A percentile compares a stretch with the other conserved stretches of the same genome.
Evolutionary conservation across 495 filamentous ascomycete genomes (phyloP).

Genomic region (Xylaria telfairii): DNA sequence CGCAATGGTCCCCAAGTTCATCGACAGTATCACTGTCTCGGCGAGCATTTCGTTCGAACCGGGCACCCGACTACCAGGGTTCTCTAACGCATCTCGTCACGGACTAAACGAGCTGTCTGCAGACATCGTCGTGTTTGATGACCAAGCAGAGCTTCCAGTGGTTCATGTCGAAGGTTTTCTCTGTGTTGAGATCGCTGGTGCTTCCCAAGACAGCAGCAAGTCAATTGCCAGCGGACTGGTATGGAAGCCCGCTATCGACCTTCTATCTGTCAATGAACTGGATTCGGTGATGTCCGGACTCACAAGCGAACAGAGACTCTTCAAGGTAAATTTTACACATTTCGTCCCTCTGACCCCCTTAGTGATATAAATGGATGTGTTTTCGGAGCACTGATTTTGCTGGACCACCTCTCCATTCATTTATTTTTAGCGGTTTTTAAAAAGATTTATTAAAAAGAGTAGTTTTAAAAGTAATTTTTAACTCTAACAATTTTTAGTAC

Average conservation of each 20-base stretch:
- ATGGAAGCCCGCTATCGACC: not conserved
- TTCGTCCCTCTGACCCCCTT: no score
- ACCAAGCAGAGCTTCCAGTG: not conserved
- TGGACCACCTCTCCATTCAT: no score
- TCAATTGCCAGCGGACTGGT: not conserved
- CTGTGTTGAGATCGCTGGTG: not conserved
- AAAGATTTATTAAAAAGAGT: no score
- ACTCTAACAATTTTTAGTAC: not conserved
- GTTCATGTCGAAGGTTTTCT: not conserved
- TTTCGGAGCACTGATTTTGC: no score
- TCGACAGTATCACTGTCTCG: constrained; percentile 30
- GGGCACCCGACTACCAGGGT: not conserved
- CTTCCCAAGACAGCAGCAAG: not conserved
- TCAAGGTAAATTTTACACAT: no score
- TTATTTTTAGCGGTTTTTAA: no score
- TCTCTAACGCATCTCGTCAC: not conserved
- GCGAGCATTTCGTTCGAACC: constrained; percentile 3
- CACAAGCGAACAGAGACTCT: no score
- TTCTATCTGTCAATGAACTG: not conserved
- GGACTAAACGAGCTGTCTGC: not conserved
- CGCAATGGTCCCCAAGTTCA: constrained; percentile 30
- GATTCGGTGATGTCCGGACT: no score
- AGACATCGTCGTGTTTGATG: not conserved
- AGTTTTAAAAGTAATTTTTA: no score
- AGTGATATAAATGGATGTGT: no score